Evolutionary conservation across 257 asterid species (phyloP), one percentile per base, ranked within the genome.

Genomic region (Salvia splendens): DNA sequence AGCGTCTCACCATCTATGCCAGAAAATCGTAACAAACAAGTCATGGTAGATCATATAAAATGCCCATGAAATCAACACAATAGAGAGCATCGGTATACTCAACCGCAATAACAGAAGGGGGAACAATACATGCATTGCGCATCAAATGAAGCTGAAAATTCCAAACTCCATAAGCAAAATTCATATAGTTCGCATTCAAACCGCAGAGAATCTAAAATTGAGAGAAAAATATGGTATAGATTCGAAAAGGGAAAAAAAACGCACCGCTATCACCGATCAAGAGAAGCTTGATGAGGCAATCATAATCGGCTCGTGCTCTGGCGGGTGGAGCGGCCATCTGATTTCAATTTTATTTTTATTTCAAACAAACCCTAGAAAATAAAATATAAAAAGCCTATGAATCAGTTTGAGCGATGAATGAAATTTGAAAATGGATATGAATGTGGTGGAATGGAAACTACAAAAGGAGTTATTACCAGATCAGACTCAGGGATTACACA

Each of bases 251-350:
- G 56, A 45, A 20, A 66, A 53, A 0, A 14, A 12, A 55, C 68
- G 49, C 33, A 84, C 87, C 85, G 82, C 89, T 84, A 72, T 84
- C 89, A 17, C 87, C 87, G 77, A 84, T 84, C 82, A 84, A 76
- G 50, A 84, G 85, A 59, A 79, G 89, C 82, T 84, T 81, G 75
- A 84, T 84, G 79, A 77, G 85, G 41, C 67, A 84, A 81, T 84
- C 89, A 69, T 84, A 84, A 75, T 84, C 89, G 50, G 89, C 89
- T 59, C 89, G 86, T 81, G 86, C 89, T 81, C 89, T 77, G 75
- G 86, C 83, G 76, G 89, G 83, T 75, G 89, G 79, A 81, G 79
- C 87, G 55, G 89, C 85, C 89, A 84, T 82, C 77, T 56, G 79
- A 74, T 68, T 64, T 55, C 60, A 45, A 43, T 58, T 41, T 35